Evolutionary conservation across 2,329 filamentous ascomycete genomes (phyloP).

Genomic region (Colletotrichum sp.): DNA sequence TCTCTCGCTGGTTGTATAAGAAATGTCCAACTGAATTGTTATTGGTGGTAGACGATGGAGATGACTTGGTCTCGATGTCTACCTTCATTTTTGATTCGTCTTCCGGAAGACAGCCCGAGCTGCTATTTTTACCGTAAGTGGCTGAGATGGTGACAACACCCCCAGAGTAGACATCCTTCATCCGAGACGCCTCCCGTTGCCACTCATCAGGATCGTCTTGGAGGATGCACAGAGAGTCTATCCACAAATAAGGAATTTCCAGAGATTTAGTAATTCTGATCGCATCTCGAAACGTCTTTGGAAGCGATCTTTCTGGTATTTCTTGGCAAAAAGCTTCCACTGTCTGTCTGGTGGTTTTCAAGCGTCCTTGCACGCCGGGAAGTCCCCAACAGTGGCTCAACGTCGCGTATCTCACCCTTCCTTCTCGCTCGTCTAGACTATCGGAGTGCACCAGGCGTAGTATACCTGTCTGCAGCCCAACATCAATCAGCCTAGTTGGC

Average conservation of each 20-base stretch:
- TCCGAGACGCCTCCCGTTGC: background rate
- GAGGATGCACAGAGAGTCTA: background rate
- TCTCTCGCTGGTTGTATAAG: background rate
- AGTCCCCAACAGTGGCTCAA: background rate
- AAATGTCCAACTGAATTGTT: background rate
- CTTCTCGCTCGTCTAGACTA: background rate
- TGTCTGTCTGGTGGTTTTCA: background rate
- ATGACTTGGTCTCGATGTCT: rapidly evolving
- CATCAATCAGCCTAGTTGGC: background rate
- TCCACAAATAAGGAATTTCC: background rate
- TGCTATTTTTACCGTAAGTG: background rate
- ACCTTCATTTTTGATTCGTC: too few species aligned
- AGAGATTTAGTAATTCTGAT: background rate
- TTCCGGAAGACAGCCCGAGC: background rate
- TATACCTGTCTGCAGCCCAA: background rate
- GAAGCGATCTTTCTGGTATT: background rate
- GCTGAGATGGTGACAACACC: background rate
- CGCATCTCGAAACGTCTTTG: background rate
- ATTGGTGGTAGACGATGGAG: background rate
- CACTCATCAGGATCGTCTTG: background rate
- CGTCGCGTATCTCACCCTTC: background rate
- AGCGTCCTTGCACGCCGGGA: background rate
- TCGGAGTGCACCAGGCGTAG: background rate
- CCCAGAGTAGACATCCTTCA: background rate
- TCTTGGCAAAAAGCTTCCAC: background rate